These are phyloP conservation scores for Globisporangium polare DNA, from an alignment of 352 stramenopile genomes.

Conservation along the genomic window DNA sequence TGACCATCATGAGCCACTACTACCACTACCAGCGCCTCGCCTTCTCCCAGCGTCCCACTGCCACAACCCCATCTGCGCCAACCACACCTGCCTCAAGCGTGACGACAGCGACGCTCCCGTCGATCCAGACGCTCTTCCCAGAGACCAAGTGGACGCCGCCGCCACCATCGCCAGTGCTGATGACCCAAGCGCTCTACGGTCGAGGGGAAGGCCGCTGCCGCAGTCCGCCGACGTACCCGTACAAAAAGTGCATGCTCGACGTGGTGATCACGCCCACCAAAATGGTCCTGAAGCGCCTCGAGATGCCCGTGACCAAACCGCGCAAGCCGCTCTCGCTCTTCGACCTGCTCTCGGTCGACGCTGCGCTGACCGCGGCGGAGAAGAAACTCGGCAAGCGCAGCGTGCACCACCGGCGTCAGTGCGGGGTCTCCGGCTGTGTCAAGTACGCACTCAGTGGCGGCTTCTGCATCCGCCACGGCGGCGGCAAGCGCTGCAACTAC, in stretches of 20 bases:
- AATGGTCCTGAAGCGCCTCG: slow-evolving; percentile 15
- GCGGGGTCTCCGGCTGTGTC: slow-evolving; percentile 43
- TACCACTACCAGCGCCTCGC: slow-evolving; percentile 7
- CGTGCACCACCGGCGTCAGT: slow-evolving; percentile 52
- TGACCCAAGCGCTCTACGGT: neutral
- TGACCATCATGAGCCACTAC: slow-evolving; percentile 7
- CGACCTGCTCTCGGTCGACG: slow-evolving; percentile 45
- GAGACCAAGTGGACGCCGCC: neutral
- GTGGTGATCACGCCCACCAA: slow-evolving; percentile 33
- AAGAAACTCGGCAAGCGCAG: slow-evolving; percentile 9
- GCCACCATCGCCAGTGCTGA: neutral
- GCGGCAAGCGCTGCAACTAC: slow-evolving; percentile 75
- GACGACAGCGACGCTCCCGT: neutral
- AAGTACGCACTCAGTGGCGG: slow-evolving; percentile 74
- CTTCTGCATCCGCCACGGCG: slow-evolving; percentile 87
- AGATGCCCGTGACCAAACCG: slow-evolving; percentile 20
- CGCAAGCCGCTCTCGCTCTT: slow-evolving; percentile 44
- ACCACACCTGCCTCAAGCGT: neutral
- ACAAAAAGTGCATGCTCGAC: slow-evolving; percentile 23
- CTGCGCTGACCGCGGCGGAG: neutral
- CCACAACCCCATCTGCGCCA: neutral
- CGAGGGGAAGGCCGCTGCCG: neutral
- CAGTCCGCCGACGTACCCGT: slow-evolving; percentile 8
- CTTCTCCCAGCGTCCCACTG: neutral
- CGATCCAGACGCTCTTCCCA: slow-evolving; percentile 15